These are phyloP conservation scores for Lactarius quietus DNA, from an alignment of 768 basidiomycete genomes.

Conservation along the genomic window DNA sequence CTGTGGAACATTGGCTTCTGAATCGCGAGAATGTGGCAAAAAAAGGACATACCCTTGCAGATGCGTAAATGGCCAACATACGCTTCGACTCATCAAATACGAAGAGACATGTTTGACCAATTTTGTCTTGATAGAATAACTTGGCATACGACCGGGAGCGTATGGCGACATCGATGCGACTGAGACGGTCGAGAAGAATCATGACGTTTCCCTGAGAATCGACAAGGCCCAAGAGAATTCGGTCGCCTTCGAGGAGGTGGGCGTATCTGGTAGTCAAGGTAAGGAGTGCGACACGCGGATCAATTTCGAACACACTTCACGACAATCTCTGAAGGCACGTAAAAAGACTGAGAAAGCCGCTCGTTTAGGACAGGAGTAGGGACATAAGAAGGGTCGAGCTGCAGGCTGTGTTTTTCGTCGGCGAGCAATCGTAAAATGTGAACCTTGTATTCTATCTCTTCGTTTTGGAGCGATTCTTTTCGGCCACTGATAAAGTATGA, in stretches of 20 bases:
- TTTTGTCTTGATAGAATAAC: conserved; percentile 41
- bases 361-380: neutral
- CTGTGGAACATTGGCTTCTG: conserved; percentile 14
- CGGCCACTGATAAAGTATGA: conserved; percentile 2
- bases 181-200: conserved; percentile 2
- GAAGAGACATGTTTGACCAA: conserved; percentile 42
- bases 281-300: too few species aligned
- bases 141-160: neutral
- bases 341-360: neutral
- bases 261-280: neutral
- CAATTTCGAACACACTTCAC: neutral
- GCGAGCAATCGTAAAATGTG: neutral
- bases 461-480: neutral
- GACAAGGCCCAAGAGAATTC: neutral
- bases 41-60: conserved; percentile 36
- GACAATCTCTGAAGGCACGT: neutral
- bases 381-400: conserved; percentile 7
- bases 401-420: conserved; percentile 4
- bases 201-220: neutral
- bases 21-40: neutral
- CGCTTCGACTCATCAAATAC: conserved; percentile 51
- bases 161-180: neutral
- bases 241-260: conserved; percentile 4
- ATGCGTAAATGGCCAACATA: conserved; percentile 44
- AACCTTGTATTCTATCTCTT: neutral